Evolutionary conservation across 176 grass and related monocot genomes (phyloP), one percentile per base, ranked within the genome.

Genomic region (Oryza rufipogon): DNA sequence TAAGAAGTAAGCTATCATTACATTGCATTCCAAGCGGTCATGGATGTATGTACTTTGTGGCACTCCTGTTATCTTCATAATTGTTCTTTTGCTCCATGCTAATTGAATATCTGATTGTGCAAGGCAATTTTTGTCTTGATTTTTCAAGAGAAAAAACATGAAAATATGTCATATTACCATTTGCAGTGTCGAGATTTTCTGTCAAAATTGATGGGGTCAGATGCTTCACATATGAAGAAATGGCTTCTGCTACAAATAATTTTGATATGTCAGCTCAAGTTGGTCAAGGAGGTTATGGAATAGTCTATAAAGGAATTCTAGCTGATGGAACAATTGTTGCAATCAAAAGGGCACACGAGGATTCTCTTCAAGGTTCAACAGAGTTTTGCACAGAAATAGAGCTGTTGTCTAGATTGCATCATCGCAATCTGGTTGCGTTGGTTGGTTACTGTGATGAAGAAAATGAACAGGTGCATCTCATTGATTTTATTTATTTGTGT

Each of bases 361-460:
- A 89, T 73, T 93, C 93, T 71, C 80, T 98, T 34, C 96, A 98
- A 92, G 96, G 96, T 83, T 95, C 96, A 20, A 95, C 46, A 73
- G 93, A 98, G 54, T 98, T 96, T 78, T 99, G 80, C 69, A 99
- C 96, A 7, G 96, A 99, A 72, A 98, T 98, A 85, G 93, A 98
- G 71, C 76, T 98, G 63, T 61, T 98, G 67, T 98, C 96, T 73
- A 88, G 96, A 85, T 85, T 98, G 74, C 96, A 98, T 88, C 96
- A 96, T 79, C 89, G 93, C 12, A 99, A 99, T 80, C 85, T 99
- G 77, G 96, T 99, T 81, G 88, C 93, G 26, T 83, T 99, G 61
- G 71, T 92, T 73, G 96, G 96, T 36, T 99, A 94, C 78, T 99
- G 96, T 72, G 89, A 95, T 81, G 96, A 99, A 89, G 46, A 87